Conservation (phyloP, 176 grass and related monocot genomes). For the Melocanna baccifera region DNA sequence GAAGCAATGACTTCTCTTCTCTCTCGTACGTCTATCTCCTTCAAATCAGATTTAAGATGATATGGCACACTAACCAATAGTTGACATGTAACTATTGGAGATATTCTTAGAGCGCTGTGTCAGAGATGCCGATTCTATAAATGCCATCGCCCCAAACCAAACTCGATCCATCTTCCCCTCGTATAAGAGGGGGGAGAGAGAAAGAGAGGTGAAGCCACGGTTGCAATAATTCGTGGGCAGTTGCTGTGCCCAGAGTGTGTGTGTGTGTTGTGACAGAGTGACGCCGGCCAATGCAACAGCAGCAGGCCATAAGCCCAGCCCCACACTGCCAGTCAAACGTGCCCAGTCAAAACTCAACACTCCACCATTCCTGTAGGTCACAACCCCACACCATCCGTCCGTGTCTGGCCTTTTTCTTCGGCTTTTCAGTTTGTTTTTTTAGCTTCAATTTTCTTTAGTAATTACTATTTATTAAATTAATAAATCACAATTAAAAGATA, state of each 20-base stretch:
- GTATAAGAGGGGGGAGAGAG: neutral
- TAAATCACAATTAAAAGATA: too few species aligned
- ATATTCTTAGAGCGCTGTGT: neutral
- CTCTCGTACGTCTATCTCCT: too few species aligned
- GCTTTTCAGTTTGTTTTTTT: too few species aligned
- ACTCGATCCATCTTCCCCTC: neutral
- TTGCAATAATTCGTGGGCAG: constrained; percentile 34
- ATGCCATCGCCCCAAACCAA: neutral
- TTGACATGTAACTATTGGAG: too few species aligned
- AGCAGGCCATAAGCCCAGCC: constrained; percentile 35
- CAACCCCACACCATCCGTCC: neutral
- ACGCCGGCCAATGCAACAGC: constrained; percentile 33
- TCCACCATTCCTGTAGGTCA: neutral
- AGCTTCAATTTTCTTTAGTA: too few species aligned
- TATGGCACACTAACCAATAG: too few species aligned
- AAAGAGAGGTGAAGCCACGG: neutral
- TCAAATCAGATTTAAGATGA: too few species aligned
- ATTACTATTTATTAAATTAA: too few species aligned
- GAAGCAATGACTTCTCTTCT: too few species aligned
- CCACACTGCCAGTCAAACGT: constrained; percentile 39
- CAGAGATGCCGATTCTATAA: neutral
- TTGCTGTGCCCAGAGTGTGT: neutral
- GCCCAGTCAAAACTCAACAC: constrained; percentile 35
- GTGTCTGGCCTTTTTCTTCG: too few species aligned
- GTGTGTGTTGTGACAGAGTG: neutral